phyloP scores from a whole-genome alignment of 805 yeast species.

The Groenewaldozyma tartarivorans region DNA sequence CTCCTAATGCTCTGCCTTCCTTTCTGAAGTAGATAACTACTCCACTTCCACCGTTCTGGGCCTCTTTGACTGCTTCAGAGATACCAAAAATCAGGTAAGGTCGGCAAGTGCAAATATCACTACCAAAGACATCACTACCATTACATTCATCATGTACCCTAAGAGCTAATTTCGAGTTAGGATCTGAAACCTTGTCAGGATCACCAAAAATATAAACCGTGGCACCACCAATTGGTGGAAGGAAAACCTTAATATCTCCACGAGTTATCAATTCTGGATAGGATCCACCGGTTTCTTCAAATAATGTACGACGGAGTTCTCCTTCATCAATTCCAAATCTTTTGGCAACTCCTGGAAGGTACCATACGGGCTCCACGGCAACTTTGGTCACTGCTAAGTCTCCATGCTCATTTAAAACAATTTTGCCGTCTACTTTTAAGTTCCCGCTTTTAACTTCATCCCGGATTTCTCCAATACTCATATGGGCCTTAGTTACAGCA shows the following conservation, averaged over 20 bases:
- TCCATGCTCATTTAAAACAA: conserved; percentile 51
- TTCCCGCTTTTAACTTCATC: conserved; percentile 47
- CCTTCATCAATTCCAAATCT: conserved; percentile 49
- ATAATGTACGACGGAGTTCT: conserved; percentile 48
- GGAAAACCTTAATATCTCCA: conserved; percentile 54
- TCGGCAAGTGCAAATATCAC: conserved; percentile 62
- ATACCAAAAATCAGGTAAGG: conserved; percentile 60
- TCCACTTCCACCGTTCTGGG: conserved; percentile 58
- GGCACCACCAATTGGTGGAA: conserved; percentile 63
- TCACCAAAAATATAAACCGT: conserved; percentile 61
- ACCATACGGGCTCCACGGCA: conserved; percentile 67
- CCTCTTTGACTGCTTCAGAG: conserved; percentile 58
- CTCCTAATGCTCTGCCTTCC: conserved; percentile 64
- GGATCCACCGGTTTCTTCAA: conserved; percentile 64
- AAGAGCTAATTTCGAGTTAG: conserved; percentile 42
- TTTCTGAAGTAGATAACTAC: conserved; percentile 57
- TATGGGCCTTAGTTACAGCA: conserved; percentile 56
- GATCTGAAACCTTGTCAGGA: conserved; percentile 44
- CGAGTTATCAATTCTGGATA: conserved; percentile 61
- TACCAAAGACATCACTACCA: conserved; percentile 60
- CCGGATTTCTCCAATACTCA: conserved; percentile 49
- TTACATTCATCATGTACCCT: conserved; percentile 64
- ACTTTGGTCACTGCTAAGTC: conserved; percentile 54
- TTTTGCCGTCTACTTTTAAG: conserved; percentile 47
- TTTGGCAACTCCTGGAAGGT: conserved; percentile 58